Evolutionary conservation across 129 eudicot species (phyloP), one percentile per base, ranked within the genome.

Genomic region (Ambrosia trifida): DNA sequence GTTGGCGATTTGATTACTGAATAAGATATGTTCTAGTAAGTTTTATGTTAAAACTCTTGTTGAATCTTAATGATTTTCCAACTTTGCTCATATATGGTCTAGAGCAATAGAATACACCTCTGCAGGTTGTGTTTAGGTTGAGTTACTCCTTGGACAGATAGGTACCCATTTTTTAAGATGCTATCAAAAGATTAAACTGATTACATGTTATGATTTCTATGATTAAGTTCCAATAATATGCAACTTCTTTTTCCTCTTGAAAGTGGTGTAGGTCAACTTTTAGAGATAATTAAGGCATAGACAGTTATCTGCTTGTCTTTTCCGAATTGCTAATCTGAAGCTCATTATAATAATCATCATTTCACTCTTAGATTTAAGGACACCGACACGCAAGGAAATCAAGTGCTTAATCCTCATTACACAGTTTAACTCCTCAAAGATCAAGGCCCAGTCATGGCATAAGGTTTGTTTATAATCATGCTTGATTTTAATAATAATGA

Each of bases 401-500:
- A 95, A 86, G 85, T 95, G 99, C 81, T 90, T 97, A 95, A 90
- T 78, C 99, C 99, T 32, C 81, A 95, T 77, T 95, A 95, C 79
- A 90, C 75, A 95, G 64, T 95, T 86, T 66, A 95, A 91, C 80
- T 95, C 90, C 80, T 97, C 97, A 19, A 96, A 90, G 70, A 95
- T 95, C 78, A 95, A 95, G 83, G 99, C 99, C 69, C 96, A 95
- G 70, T 97, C 99, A 11, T 95, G 97, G 99, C 97, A 90, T 83
- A 95, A 95, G 99, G 99, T 95, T 45, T 58, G 81, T 72, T 30
- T 0, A 32, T 60, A 32, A 20, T 52, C 36, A 43, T 53, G 3
- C 12, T 33, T 30, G 67, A 17, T 40, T 19, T 40, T 40, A 40
- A 40, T 40, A 40, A 40, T 40, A 40, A 24, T 24, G 28, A 24